Evolutionary conservation across 78 protist genomes (phyloP).

Genomic region (Isochrysis galbana): DNA sequence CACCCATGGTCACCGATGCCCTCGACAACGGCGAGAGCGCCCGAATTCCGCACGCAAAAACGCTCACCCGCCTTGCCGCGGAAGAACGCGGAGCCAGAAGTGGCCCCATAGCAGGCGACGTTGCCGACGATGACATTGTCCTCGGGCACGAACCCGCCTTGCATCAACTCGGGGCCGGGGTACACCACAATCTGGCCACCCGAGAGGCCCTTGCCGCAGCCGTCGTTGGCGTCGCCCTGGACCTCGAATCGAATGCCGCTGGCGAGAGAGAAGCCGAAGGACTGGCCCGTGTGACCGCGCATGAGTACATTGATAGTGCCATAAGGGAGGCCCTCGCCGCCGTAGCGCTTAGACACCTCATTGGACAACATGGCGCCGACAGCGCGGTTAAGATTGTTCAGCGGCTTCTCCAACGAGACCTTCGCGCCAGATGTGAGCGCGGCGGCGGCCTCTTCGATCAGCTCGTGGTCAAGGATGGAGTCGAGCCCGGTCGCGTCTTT

Average conservation of each 20-base stretch:
- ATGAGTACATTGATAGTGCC: slow-evolving; percentile 18
- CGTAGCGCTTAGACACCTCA: slow-evolving; percentile 47
- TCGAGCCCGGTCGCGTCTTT: background rate
- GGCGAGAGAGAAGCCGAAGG: slow-evolving; percentile 71
- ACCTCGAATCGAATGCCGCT: slow-evolving; percentile 39
- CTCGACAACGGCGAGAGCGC: slow-evolving; percentile 81
- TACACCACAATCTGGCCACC: slow-evolving; percentile 53
- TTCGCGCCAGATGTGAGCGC: background rate
- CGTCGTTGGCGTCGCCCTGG: slow-evolving; percentile 84
- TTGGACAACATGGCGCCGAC: slow-evolving; percentile 65
- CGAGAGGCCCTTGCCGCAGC: slow-evolving; percentile 64
- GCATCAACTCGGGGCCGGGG: slow-evolving; percentile 48
- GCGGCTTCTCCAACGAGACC: background rate
- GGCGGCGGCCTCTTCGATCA: background rate
- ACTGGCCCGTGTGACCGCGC: slow-evolving; percentile 82
- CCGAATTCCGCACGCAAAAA: slow-evolving; percentile 82
- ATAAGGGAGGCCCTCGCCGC: background rate
- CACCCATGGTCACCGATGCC: slow-evolving; percentile 89
- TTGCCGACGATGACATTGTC: slow-evolving; percentile 79
- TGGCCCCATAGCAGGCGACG: slow-evolving; percentile 84
- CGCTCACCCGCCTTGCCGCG: slow-evolving; percentile 86
- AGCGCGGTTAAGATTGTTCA: slow-evolving; percentile 75
- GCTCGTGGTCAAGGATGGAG: slow-evolving; percentile 44
- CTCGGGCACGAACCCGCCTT: slow-evolving; percentile 46
- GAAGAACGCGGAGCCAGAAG: slow-evolving; percentile 67